Percentiles rank a stretch among this genome's conserved stretches.
These are phyloP conservation scores for Saraca asoca DNA, from an alignment of 331 rosid species.

Conservation along the genomic window DNA sequence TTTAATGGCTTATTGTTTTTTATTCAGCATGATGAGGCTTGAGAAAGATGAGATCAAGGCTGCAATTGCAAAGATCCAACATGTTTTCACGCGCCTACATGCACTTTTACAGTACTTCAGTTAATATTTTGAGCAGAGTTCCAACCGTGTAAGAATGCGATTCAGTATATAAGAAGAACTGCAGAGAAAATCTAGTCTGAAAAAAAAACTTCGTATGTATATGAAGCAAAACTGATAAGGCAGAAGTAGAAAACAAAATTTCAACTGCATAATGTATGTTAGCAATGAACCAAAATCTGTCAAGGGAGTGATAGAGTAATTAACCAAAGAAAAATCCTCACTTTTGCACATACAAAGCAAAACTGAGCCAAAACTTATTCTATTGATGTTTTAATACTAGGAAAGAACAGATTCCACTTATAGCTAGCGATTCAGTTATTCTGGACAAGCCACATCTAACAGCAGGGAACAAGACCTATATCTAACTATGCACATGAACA, in stretches of 20 bases:
- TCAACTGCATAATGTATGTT: no score
- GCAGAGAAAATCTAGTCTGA: no score
- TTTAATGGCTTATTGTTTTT: neutral
- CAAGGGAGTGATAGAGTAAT: neutral
- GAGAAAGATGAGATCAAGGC: no score
- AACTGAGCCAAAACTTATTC: neutral
- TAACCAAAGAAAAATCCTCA: neutral
- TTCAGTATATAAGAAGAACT: no score
- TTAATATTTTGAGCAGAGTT: no score
- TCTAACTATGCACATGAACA: slow-evolving; percentile 25
- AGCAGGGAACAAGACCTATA: slow-evolving; percentile 19
- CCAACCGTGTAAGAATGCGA: neutral
- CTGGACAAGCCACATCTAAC: slow-evolving; percentile 11
- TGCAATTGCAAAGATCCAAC: no score
- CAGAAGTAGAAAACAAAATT: neutral
- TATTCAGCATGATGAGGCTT: neutral
- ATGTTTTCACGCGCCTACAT: no score
- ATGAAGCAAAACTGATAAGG: no score
- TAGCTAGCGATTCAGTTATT: slow-evolving; percentile 1
- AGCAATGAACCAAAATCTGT: neutral
- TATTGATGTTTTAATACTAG: neutral
- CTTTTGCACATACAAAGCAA: slow-evolving; percentile 11
- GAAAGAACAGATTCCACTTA: slow-evolving; percentile 24
- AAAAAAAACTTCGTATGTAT: slow-evolving; percentile 8
- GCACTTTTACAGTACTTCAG: no score